These are phyloP conservation scores for Trichoderma endophyticum DNA, from an alignment of 2,329 filamentous ascomycete genomes.

Conservation along the genomic window DNA sequence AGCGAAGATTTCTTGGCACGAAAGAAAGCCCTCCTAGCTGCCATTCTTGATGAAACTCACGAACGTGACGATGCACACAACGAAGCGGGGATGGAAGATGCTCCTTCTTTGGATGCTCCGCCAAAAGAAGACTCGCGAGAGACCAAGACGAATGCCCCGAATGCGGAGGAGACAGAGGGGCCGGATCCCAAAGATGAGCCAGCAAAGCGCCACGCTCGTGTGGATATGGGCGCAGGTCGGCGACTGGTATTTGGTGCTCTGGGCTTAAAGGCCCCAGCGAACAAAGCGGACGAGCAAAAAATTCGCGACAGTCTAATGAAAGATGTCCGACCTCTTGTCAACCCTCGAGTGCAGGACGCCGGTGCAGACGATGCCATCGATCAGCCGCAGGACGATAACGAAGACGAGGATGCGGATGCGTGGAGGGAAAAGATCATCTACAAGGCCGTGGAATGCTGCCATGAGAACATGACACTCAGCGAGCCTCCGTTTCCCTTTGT, in stretches of 20 bases:
- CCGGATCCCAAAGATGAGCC: slow-evolving; percentile 6
- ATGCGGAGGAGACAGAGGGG: neutral
- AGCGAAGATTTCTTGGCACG: slow-evolving; percentile 35
- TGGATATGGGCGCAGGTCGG: slow-evolving; percentile 57
- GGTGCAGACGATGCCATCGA: neutral
- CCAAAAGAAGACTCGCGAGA: neutral
- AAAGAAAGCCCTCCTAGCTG: slow-evolving; percentile 40
- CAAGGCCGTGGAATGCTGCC: slow-evolving; percentile 77
- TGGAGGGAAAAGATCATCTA: slow-evolving; percentile 76
- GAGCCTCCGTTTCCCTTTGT: slow-evolving; percentile 86
- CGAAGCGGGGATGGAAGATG: neutral
- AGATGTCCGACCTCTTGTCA: slow-evolving; percentile 43
- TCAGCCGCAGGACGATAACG: neutral
- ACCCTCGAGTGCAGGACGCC: slow-evolving; percentile 31
- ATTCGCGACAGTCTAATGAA: slow-evolving; percentile 59
- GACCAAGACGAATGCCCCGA: neutral
- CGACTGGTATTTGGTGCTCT: slow-evolving; percentile 71
- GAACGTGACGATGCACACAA: neutral
- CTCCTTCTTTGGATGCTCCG: neutral
- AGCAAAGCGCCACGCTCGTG: slow-evolving; percentile 20
- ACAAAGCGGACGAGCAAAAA: slow-evolving; percentile 63
- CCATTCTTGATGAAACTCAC: slow-evolving; percentile 22
- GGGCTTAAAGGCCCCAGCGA: slow-evolving; percentile 66
- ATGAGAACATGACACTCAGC: slow-evolving; percentile 64
- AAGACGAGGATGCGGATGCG: slow-evolving; percentile 50